These are phyloP conservation scores for Solanum ahanhuiri DNA, from an alignment of 257 asterid species.

Conservation along the genomic window DNA sequence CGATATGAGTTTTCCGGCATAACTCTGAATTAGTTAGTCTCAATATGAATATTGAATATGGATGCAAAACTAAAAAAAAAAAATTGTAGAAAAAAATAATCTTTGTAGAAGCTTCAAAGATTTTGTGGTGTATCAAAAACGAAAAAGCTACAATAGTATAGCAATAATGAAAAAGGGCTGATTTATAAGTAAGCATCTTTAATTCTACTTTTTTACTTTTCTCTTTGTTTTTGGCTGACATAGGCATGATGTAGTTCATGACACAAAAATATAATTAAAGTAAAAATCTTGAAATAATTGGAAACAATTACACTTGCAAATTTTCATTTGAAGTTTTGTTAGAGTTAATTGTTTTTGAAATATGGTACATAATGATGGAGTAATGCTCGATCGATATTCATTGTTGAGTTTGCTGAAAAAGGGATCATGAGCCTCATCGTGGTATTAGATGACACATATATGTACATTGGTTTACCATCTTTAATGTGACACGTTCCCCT, in stretches of 20 bases:
- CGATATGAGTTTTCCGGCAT: neutral
- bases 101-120: neutral
- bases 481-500: neutral
- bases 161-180: neutral
- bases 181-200: neutral
- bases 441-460: neutral
- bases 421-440: neutral
- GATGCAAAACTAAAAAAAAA: neutral
- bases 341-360: neutral
- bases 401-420: neutral
- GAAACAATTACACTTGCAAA: neutral
- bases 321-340: neutral
- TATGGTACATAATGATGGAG: neutral
- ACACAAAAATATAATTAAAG: neutral
- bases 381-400: neutral
- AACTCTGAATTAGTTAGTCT: neutral
- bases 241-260: neutral
- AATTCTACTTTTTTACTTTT: neutral
- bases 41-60: neutral
- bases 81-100: neutral
- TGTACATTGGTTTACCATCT: rapidly evolving
- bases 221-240: neutral
- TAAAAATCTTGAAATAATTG: neutral
- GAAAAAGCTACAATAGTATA: neutral
- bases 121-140: neutral